A percentile compares a stretch with the other conserved stretches of the same genome.
Conservation (phyloP, 768 basidiomycete genomes). For the Agaricus sinodeliciosus region DNA sequence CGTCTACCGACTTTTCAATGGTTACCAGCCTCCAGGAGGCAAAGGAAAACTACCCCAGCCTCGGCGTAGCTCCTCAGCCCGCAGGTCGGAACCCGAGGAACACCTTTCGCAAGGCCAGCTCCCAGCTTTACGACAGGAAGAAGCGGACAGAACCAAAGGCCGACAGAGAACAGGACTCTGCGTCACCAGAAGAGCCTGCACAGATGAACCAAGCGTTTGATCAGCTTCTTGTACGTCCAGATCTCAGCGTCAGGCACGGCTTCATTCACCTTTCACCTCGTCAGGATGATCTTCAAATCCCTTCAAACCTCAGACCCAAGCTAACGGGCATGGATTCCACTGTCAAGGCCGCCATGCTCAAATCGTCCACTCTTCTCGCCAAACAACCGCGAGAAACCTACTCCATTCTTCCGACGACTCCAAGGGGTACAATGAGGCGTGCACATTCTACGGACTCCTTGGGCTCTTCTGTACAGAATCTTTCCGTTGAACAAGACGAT, state of each 20-base stretch:
- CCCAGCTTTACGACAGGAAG: conserved; percentile 42
- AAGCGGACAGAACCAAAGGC: conserved; percentile 22
- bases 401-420: conserved; percentile 33
- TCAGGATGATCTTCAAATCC: conserved; percentile 89
- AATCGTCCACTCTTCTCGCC: conserved; percentile 67
- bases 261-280: conserved; percentile 6
- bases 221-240: conserved; percentile 59
- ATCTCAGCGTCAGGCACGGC: background rate
- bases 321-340: conserved; percentile 75
- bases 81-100: conserved; percentile 17
- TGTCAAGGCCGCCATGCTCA: conserved; percentile 89
- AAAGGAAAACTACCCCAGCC: conserved; percentile 63
- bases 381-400: conserved; percentile 27
- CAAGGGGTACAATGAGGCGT: conserved; percentile 52
- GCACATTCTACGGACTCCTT: conserved; percentile 72
- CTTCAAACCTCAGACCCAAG: conserved; percentile 68
- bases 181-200: conserved; percentile 22
- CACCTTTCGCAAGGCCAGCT: conserved; percentile 27
- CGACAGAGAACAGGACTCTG: conserved; percentile 21
- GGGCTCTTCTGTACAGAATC: conserved; percentile 42
- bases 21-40: conserved; percentile 52
- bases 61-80: conserved; percentile 15
- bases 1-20: conserved; percentile 70
- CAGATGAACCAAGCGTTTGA: conserved; percentile 72
- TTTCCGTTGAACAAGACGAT: conserved; percentile 30